Base-by-base conservation (phyloP, 352 stramenopile species). In the Thalassiosira allenii region DNA sequence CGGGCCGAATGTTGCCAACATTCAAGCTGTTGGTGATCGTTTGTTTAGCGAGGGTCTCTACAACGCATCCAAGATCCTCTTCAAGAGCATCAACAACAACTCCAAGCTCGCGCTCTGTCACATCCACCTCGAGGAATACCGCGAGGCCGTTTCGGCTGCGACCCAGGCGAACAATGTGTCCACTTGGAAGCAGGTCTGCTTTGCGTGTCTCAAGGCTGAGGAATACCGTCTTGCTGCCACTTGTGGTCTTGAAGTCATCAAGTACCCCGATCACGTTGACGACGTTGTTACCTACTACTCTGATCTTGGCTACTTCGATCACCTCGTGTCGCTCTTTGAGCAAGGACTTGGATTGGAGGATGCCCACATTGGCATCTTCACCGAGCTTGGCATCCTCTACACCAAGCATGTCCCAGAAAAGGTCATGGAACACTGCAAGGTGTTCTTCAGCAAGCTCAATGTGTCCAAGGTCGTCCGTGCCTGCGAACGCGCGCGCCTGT, bases 21-120 rank as follows among this genome's bases (percentile, higher is more conserved):
- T 99, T 81, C 97, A 99, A 92, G 96, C 94, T 81, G 98, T 99
- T 86, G 97, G 97, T 73, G 97, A 99, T 76, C 95, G 97, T 47
- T 98, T 96, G 67, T 99, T 98, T 87, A 93, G 97, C 66, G 97
- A 99, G 91, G 96, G 96, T 61, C 96, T 99, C 84, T 99, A 99
- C 91, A 96, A 98, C 74, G 97, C 98, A 40, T 97, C 97, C 1
- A 99, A 99, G 89, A 91, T 99, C 62, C 84, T 99, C 44, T 99
- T 99, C 91, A 96, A 97, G 81, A 99, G 98, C 88, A 99, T 99
- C 89, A 99, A 99, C 95, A 99, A 99, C 95, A 99, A 99, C 89
- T 98, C 98, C 30, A 99, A 99, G 93, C 93, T 99, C 53, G 97
- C 98, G 30, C 97, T 99, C 74, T 99, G 97, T 92, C 98, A 98